A percentile compares a stretch with the other conserved stretches of the same genome.
Conservation (phyloP, 768 basidiomycete genomes). For the Agaricus blazei region DNA sequence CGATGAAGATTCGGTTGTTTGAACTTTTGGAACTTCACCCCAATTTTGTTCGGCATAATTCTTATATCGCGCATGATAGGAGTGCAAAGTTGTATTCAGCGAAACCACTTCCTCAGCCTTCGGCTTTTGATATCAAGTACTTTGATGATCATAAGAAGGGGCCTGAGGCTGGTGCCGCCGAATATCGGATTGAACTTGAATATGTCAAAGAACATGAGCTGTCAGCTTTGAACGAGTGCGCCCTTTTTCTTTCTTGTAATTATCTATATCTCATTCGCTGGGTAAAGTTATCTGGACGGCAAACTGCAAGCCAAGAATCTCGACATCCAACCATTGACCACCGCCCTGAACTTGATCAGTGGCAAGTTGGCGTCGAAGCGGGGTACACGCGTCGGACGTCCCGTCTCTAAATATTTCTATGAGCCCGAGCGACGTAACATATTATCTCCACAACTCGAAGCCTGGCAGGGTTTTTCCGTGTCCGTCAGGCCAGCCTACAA, state of each 20-base stretch:
- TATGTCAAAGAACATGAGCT: slow-evolving; percentile 31
- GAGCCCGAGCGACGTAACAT: slow-evolving; percentile 17
- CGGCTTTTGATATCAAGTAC: slow-evolving; percentile 31
- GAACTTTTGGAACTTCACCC: slow-evolving; percentile 43
- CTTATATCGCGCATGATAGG: slow-evolving; percentile 46
- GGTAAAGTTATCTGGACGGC: slow-evolving; percentile 44
- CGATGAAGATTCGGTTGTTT: slow-evolving; percentile 44
- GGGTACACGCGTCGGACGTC: slow-evolving; percentile 45
- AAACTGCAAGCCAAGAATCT: slow-evolving; percentile 30
- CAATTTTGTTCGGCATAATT: slow-evolving; percentile 25
- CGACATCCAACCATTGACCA: slow-evolving; percentile 42
- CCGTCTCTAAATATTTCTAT: slow-evolving; percentile 38
- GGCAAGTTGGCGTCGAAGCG: slow-evolving; percentile 37
- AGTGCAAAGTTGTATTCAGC: slow-evolving; percentile 41
- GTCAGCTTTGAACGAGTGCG: slow-evolving; percentile 25
- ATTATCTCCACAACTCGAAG: slow-evolving; percentile 24
- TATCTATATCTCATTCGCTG: not conserved
- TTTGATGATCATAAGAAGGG: slow-evolving; percentile 31
- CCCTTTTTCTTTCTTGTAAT: not conserved
- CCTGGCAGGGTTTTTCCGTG: slow-evolving; percentile 38
- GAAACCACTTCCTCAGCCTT: slow-evolving; percentile 34
- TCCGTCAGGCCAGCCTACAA: slow-evolving; percentile 43
- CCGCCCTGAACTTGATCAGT: slow-evolving; percentile 54
- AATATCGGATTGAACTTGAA: slow-evolving; percentile 33
- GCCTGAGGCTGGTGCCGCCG: slow-evolving; percentile 26